Evolutionary conservation across 768 basidiomycete species (phyloP), one percentile per base, ranked within the genome.

Genomic region (Xerocomellus dryophilus): DNA sequence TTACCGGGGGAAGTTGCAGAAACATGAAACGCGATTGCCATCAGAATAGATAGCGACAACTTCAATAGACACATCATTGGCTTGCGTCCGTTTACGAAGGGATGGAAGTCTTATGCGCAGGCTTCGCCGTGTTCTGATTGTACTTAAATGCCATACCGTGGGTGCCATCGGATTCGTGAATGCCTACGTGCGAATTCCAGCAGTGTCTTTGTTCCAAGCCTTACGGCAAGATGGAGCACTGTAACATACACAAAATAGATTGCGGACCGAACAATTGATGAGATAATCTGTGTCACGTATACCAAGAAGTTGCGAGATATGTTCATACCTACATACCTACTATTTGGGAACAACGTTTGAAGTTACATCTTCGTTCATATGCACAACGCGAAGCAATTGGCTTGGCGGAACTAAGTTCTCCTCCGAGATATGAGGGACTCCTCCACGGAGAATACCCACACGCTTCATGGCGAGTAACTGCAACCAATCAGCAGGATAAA

Each of bases 381-480:
- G 31, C 9, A 31, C 15, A 27, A 54, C 20, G 12, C 48, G 53
- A 29, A 54, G 23, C 35, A 35, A 11, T 32, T 51, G 17, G n/a
- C 48, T 51, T 12, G 49, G 47, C 7, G 53, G 35, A n/a, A 43
- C 35, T 5, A 32, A 3, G 15, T 38, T 51, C 20, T 54, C 53
- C 42, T 54, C 48, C n/a, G 29, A 54, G 20, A 43, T 25, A 23
- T 43, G 48, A 31, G 49, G 48, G 5, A 38, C 35, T 10, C 42
- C 48, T 17, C 48, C 47, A 6, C 9, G 40, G 11, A 54, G 53
- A 18, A 54, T 54, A n/a, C 53, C 41, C 18, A 50, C 47, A 11
- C 35, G 47, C 15, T 43, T 54, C 53, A 50, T 54, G 10, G 53
- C 34, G 7, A 50, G 41, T 12, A 54, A n/a, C 53, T 54, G 23